Evolutionary conservation across 441 rosid species (phyloP).

Genomic region (Theobroma grandiflorum): DNA sequence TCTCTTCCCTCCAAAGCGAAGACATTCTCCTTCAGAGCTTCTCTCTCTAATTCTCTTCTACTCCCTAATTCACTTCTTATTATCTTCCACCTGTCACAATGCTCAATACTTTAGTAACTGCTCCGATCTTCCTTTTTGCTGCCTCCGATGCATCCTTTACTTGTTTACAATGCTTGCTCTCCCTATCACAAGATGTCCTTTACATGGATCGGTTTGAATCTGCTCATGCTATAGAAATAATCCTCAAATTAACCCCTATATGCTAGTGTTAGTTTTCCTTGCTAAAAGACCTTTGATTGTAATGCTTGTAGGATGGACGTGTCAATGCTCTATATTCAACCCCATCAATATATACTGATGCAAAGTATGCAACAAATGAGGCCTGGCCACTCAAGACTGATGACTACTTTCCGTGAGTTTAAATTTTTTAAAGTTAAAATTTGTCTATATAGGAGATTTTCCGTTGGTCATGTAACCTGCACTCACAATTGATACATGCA

Average conservation of each 20-base stretch:
- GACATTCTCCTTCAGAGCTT: too few species aligned
- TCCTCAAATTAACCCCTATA: neutral
- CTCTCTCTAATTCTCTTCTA: too few species aligned
- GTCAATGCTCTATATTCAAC: constrained; percentile 64
- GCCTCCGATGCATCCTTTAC: too few species aligned
- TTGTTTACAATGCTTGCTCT: too few species aligned
- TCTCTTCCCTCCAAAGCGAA: too few species aligned
- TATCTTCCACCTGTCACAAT: too few species aligned
- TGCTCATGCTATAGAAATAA: constrained; percentile 12
- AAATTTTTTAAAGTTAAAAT: neutral
- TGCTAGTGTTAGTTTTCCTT: constrained; percentile 16
- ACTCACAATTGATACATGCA: constrained; percentile 19
- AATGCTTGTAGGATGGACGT: constrained; percentile 56
- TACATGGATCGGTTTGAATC: neutral
- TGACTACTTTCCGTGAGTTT: constrained; percentile 63
- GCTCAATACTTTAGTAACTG: too few species aligned
- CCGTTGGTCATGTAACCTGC: constrained; percentile 20
- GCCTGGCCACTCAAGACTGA: constrained; percentile 62
- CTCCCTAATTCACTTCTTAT: too few species aligned
- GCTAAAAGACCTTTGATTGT: constrained; percentile 19
- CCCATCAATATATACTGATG: constrained; percentile 63
- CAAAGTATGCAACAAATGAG: constrained; percentile 53
- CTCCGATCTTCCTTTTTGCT: too few species aligned
- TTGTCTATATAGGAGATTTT: neutral
- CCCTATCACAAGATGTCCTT: neutral